Evolutionary conservation across 139 green algal genomes (phyloP), one percentile per base, ranked within the genome.

Genomic region (Asterochloris sp.): DNA sequence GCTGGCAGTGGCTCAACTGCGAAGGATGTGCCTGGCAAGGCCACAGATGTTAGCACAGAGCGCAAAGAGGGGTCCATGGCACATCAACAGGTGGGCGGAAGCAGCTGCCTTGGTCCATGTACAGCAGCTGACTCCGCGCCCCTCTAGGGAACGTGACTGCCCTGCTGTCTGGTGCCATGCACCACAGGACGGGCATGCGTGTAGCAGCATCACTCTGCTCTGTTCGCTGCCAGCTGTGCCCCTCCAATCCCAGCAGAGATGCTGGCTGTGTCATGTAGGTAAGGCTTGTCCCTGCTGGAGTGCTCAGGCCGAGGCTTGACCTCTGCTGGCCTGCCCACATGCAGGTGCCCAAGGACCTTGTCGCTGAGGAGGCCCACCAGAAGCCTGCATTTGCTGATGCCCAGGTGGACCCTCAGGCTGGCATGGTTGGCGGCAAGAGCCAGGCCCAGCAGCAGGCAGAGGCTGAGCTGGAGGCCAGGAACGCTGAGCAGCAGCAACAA

Each of bases 21-120:
- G 13, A 54, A 9, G 29, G 76, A 69, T 26, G 23, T 61, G 60
- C 23, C 26, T 19, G 76, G 24, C 13, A 69, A 69, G 60, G 24
- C 76, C 24, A 62, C 60, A 11, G 76, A 80, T 69, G 76, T 80
- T 8, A 80, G 76, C 60, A 80, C 76, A 69, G 76, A 80, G 60
- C 76, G 76, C 76, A 80, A 80, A 27, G 15, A 61, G 29, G 76
- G 76, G 0, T 80, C 76, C 11, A 24, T 80, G 11, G 47, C 76
- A 6, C 67, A 80, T 67, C 76, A 80, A 12, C 76, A 54, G 38
- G 38, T 54, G 38, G 38, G 38, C 38, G 38, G 47, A 77, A 12
- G 73, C 54, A 14, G 17, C 73, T 23, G 73, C 47, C 26, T 26
- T 60, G 73, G 73, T 60, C 26, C 73, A 14, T 0, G 26, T 77